Evolutionary conservation across 2,329 filamentous ascomycete genomes (phyloP).

Genomic region (Fusarium caatingaense): DNA sequence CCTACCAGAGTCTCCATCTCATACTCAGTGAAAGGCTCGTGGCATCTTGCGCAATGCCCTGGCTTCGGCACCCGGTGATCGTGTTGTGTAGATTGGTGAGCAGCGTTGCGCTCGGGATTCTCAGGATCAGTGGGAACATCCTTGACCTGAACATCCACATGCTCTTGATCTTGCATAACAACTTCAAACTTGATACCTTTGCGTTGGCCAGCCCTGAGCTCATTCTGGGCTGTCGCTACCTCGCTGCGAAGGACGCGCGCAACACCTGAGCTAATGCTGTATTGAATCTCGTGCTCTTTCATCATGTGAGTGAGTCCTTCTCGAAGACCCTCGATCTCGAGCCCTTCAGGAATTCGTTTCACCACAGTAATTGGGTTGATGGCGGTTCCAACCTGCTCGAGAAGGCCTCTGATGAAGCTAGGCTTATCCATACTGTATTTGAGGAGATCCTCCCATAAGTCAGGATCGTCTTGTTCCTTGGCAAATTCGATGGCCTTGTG

Average conservation of each 20-base stretch:
- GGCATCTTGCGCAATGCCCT: slow-evolving; percentile 70
- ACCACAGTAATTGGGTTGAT: slow-evolving; percentile 94
- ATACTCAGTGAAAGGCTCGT: slow-evolving; percentile 66
- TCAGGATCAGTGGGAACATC: slow-evolving; percentile 51
- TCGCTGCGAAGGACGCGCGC: slow-evolving; percentile 88
- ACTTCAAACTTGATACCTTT: slow-evolving; percentile 92
- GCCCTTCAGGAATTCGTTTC: slow-evolving; percentile 87
- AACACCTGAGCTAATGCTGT: slow-evolving; percentile 90
- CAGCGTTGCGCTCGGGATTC: slow-evolving; percentile 36
- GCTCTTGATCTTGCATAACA: slow-evolving; percentile 56
- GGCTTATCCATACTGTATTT: slow-evolving; percentile 99
- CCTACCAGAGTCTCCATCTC: slow-evolving; percentile 80
- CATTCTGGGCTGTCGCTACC: slow-evolving; percentile 85
- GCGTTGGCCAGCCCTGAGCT: slow-evolving; percentile 80
- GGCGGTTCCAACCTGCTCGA: slow-evolving; percentile 93
- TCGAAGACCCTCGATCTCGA: slow-evolving; percentile 90
- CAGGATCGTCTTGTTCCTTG: slow-evolving; percentile 90
- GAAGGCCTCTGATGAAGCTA: slow-evolving; percentile 87
- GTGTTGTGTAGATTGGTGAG: slow-evolving; percentile 35
- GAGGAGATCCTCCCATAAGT: slow-evolving; percentile 94
- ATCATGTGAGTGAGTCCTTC: slow-evolving; percentile 92
- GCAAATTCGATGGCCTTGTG: slow-evolving; percentile 93
- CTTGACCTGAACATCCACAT: slow-evolving; percentile 58
- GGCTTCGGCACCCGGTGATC: slow-evolving; percentile 55
- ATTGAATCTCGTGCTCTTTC: slow-evolving; percentile 94